These are phyloP conservation scores for Kluyveromyces nonfermentans DNA, from an alignment of 805 yeast genomes.

Conservation along the genomic window DNA sequence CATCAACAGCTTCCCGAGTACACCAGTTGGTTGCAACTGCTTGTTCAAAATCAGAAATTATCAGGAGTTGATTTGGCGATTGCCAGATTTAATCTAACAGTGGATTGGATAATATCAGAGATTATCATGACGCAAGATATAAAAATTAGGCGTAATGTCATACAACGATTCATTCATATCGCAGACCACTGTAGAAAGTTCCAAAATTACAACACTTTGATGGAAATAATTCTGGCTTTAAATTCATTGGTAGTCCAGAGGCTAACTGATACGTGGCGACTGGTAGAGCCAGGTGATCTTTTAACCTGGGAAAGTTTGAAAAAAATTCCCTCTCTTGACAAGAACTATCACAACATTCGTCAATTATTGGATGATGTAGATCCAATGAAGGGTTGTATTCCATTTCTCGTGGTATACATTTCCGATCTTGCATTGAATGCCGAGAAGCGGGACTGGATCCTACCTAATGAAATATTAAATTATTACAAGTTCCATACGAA, in stretches of 20 bases:
- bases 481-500: conserved; percentile 69
- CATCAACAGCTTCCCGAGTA: conserved; percentile 54
- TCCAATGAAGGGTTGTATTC: conserved; percentile 70
- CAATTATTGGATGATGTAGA: conserved; percentile 39
- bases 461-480: conserved; percentile 44
- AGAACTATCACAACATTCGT: conserved; percentile 63
- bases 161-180: conserved; percentile 80
- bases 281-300: conserved; percentile 63
- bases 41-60: conserved; percentile 44
- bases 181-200: conserved; percentile 63
- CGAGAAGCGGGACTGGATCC: conserved; percentile 30
- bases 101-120: conserved; percentile 89
- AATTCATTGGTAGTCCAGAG: conserved; percentile 54
- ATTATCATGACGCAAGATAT: conserved; percentile 57
- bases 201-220: conserved; percentile 79
- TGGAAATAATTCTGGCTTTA: conserved; percentile 79
- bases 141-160: conserved; percentile 52
- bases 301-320: conserved; percentile 59
- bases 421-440: conserved; percentile 71
- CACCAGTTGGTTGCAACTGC: conserved; percentile 74
- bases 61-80: conserved; percentile 80
- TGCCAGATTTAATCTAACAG: conserved; percentile 78
- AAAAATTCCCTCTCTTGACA: conserved; percentile 60
- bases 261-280: conserved; percentile 63
- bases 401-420: conserved; percentile 79